Percentiles rank a stretch among this genome's conserved stretches.
These are phyloP conservation scores for Nidularia sp. DNA, from an alignment of 768 basidiomycete genomes.

Conservation along the genomic window DNA sequence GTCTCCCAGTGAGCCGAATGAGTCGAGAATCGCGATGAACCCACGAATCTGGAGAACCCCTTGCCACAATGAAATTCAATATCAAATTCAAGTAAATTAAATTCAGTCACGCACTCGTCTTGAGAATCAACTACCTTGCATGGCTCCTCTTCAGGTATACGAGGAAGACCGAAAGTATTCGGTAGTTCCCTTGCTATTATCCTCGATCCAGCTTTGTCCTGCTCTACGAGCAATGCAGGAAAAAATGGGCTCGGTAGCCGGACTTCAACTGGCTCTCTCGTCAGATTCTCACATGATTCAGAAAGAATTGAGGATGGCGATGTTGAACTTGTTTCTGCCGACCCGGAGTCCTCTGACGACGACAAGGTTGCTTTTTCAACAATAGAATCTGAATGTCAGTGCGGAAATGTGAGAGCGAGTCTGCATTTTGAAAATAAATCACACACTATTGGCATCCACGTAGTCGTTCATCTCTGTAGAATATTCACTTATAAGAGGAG, in stretches of 20 bases:
- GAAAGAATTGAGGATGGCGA: not conserved
- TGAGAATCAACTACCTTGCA: slow-evolving; percentile 2
- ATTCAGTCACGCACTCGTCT: slow-evolving; percentile 4
- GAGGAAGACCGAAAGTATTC: slow-evolving; percentile 1
- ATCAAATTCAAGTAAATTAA: not conserved
- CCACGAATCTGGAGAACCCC: slow-evolving; percentile 22
- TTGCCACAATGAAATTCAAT: not conserved
- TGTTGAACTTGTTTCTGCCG: not conserved
- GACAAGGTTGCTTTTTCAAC: not conserved
- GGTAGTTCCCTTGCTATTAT: slow-evolving; percentile 5
- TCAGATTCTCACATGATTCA: not conserved
- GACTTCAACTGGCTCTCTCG: not conserved
- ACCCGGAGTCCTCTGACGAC: not conserved
- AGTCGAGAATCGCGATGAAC: slow-evolving; percentile 28
- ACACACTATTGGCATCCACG: too few species aligned
- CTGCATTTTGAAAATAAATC: too few species aligned
- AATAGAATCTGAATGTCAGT: too few species aligned
- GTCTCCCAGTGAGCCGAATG: slow-evolving; percentile 52
- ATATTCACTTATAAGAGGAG: too few species aligned
- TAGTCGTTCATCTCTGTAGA: too few species aligned
- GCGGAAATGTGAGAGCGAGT: too few species aligned
- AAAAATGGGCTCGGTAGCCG: slow-evolving; percentile 8
- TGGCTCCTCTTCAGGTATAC: slow-evolving; percentile 2
- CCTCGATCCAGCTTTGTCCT: not conserved
- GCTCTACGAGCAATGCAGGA: slow-evolving; percentile 3